These are phyloP conservation scores for Trichoderma simmonsii DNA, from an alignment of 2,329 filamentous ascomycete genomes.

Conservation along the genomic window DNA sequence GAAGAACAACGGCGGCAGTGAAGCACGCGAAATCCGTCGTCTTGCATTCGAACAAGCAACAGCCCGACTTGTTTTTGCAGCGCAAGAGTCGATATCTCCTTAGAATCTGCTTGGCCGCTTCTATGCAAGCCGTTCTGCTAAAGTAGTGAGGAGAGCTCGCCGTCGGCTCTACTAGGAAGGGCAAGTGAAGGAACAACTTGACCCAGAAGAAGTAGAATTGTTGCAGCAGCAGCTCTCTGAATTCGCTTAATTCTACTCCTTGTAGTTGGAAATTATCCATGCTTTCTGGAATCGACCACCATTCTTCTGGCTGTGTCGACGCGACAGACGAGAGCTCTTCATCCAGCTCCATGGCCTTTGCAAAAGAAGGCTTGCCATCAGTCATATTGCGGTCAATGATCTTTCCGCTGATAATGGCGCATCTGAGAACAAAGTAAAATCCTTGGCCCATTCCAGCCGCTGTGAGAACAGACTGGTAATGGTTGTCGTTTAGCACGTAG, in stretches of 20 bases:
- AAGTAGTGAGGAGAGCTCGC: constrained; percentile 35
- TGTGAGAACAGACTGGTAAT: constrained; percentile 10
- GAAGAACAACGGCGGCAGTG: constrained; percentile 41
- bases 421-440: constrained; percentile 21
- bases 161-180: constrained; percentile 37
- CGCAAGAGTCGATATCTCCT: constrained; percentile 33
- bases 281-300: constrained; percentile 34
- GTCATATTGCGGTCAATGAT: constrained; percentile 41
- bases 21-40: constrained; percentile 46
- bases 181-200: constrained; percentile 42
- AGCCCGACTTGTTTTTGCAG: constrained; percentile 25
- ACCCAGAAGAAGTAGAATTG: constrained; percentile 45
- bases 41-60: constrained; percentile 43
- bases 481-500: constrained; percentile 21
- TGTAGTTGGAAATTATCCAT: constrained; percentile 13
- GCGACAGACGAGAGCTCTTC: constrained; percentile 40
- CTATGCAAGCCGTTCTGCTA: constrained; percentile 25
- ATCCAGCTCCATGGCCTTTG: constrained; percentile 37
- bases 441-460: background rate
- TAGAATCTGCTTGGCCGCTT: constrained; percentile 18
- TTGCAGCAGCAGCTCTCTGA: constrained; percentile 37
- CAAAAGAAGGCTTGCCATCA: constrained; percentile 34
- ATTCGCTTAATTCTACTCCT: constrained; percentile 23
- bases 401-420: constrained; percentile 38
- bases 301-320: constrained; percentile 35